Evolutionary conservation across 169 alveolate genomes (phyloP), one percentile per base, ranked within the genome.

Genomic region (Besnoitia besnoiti): DNA sequence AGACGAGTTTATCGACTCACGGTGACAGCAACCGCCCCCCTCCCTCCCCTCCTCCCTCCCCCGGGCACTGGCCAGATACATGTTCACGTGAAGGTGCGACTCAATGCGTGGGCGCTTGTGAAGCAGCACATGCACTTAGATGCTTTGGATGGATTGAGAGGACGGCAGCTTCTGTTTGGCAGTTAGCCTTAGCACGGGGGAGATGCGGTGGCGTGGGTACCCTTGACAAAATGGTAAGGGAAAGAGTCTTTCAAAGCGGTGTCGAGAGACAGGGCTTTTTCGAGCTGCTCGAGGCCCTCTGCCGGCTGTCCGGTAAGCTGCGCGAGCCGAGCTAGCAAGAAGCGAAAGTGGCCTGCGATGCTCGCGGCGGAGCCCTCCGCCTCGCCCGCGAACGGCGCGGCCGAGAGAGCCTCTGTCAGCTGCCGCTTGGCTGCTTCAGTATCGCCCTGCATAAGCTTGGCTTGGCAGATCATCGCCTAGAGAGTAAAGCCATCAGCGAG

Each of bases 291-390:
- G 27, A 73, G 84, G 40, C 84, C 84, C 33, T 73, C 84, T 12
- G 84, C 40, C 0, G 84, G 49, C 84, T 73, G 84, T 21, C 84
- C 84, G 7, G 40, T 24, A 10, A 73, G 84, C 84, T 73, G 84
- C 16, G 42, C 84, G 5, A 73, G 40, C 46, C 84, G 84, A 37
- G 84, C 84, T 21, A 37, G 33, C 84, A 73, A 7, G 33, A 73
- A 44, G 44, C 84, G 46, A 39, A 73, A 73, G 49, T 73, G 84
- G 33, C 46, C 84, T 33, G 84, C 84, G 33, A 73, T 33, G 49
- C 46, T 39, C 46, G 40, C 8, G 24, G 19, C 33, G 24, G 49
- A 5, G 42, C 49, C 44, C 16, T 30, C 49, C 0, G 33, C 33
- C 24, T 39, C 84, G 84, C 27, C 46, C 46, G 46, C 33, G 84